A percentile compares a stretch with the other conserved stretches of the same genome.
Conservation (phyloP, 2,329 filamentous ascomycete genomes). For the Phoma sp. region DNA sequence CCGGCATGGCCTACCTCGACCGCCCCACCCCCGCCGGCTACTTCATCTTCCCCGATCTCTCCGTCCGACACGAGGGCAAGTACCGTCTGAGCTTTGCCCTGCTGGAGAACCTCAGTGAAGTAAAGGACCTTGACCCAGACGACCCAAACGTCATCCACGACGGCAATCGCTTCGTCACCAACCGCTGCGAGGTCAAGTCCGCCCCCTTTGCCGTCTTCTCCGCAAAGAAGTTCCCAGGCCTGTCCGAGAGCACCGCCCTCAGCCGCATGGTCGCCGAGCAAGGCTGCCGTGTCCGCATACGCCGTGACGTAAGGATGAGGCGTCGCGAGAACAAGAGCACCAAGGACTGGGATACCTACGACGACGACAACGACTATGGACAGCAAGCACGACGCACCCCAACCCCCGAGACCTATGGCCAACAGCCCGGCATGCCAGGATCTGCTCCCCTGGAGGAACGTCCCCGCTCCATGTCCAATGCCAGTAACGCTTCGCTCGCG, state of each 20-base stretch:
- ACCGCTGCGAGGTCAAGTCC: constrained; percentile 89
- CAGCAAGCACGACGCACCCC: constrained; percentile 57
- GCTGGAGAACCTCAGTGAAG: constrained; percentile 90
- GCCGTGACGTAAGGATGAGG: constrained; percentile 91
- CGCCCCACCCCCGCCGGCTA: constrained; percentile 81
- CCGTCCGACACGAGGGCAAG: constrained; percentile 91
- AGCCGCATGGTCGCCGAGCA: constrained; percentile 95
- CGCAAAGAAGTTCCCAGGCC: constrained; percentile 96
- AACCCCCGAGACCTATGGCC: constrained; percentile 58
- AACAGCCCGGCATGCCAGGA: constrained; percentile 41
- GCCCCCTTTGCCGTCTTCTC: constrained; percentile 87
- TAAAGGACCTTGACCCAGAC: constrained; percentile 74
- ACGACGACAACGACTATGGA: constrained; percentile 59
- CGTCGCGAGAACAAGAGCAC: constrained; percentile 75
- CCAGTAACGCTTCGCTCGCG: constrained; percentile 52
- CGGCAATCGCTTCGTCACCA: constrained; percentile 69
- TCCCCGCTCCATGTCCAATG: constrained; percentile 67
- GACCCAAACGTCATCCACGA: constrained; percentile 52
- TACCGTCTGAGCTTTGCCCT: constrained; percentile 92
- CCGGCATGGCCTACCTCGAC: constrained; percentile 94
- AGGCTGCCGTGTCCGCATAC: constrained; percentile 93
- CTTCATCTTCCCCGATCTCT: constrained; percentile 97
- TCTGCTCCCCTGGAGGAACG: constrained; percentile 50
- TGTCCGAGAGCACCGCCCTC: constrained; percentile 85
- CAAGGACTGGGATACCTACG: constrained; percentile 71